Base-by-base conservation (phyloP, 441 rosid genomes). In the Adansonia madagascariensis region DNA sequence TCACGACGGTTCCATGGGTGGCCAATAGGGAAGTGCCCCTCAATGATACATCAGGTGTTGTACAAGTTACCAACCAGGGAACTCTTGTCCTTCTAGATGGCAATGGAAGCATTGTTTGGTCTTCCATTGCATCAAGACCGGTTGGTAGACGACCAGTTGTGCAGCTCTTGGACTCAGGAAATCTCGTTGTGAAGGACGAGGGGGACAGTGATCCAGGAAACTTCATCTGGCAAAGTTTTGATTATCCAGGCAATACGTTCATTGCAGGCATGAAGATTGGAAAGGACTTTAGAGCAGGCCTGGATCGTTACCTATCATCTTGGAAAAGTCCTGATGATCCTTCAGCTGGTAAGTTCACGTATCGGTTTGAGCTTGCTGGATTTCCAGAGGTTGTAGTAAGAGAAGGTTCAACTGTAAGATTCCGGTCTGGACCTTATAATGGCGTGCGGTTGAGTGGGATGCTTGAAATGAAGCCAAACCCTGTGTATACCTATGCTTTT, bases 11-110 rank as follows among this genome's bases (percentile, higher is more conserved):
- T 11, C 85, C 84, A 5, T 93, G 91, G 96, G 89, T 91, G 39
- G 91, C 89, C 17, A 93, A 93, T 22, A 84, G 97, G 73, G 85
- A 89, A 47, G 76, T 72, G 49, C 97, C 97, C 0, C 41, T 90
- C 70, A 79, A 75, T n/a, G 85, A 66, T 70, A 56, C 79, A 46
- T 82, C 86, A 1, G 94, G 92, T 10, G 62, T 62, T 10, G 80
- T 93, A 4, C 49, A 75, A 10, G 60, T 90, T 80, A 74, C 82
- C 66, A 35, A 50, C 70, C 74, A 79, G 20, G 92, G 95, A 12
- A 82, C 84, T 78, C 89, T 92, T 0, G 80, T 79, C 4, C 79
- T 88, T 2, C 76, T 80, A 6, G 80, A 86, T 43, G 84, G 82
- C 74, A 82, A 86, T 10, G 52, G 52, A 3, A 66, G 73, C 7